Percentiles rank a stretch among this genome's conserved stretches.
Conservation (phyloP, 495 filamentous ascomycete genomes). For the Aspergillus indologenus region DNA sequence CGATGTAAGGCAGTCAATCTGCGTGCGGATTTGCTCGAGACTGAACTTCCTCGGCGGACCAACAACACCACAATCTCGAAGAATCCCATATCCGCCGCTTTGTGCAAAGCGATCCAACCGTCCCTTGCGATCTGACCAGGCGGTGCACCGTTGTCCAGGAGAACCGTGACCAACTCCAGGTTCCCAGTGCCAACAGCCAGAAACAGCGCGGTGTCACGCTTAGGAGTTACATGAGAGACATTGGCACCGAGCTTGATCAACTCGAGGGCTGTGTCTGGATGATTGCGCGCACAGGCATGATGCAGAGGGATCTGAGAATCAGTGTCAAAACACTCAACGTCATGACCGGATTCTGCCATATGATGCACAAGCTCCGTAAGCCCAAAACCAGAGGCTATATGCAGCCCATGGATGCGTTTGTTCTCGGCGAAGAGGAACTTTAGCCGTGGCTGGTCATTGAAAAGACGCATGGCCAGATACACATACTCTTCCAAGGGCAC, state of each 20-base stretch:
- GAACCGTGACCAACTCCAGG: background rate
- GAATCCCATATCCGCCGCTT: slow-evolving; percentile 8
- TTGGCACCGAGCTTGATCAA: background rate
- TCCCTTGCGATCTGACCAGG: background rate
- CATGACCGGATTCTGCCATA: background rate
- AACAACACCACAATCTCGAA: slow-evolving; percentile 5
- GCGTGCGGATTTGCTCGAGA: background rate
- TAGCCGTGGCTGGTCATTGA: background rate
- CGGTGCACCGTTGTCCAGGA: background rate
- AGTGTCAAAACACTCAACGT: background rate
- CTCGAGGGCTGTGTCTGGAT: background rate
- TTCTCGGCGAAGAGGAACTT: slow-evolving; percentile 6
- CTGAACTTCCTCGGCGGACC: background rate
- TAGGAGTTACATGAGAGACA: background rate
- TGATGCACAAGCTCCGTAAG: background rate
- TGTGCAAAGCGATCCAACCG: slow-evolving; percentile 5
- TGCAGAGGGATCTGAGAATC: background rate
- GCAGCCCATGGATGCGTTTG: slow-evolving; percentile 1
- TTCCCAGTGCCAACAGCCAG: slow-evolving; percentile 1
- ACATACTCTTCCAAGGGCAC: background rate
- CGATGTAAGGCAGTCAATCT: slow-evolving; percentile 10
- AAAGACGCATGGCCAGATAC: slow-evolving; percentile 1
- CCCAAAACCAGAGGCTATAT: slow-evolving; percentile 9
- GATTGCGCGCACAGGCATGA: background rate
- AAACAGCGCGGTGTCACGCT: background rate